phyloP scores from a whole-genome alignment of 1,284 basidiomycete genomes.

The Heterobasidion irregulare region DNA sequence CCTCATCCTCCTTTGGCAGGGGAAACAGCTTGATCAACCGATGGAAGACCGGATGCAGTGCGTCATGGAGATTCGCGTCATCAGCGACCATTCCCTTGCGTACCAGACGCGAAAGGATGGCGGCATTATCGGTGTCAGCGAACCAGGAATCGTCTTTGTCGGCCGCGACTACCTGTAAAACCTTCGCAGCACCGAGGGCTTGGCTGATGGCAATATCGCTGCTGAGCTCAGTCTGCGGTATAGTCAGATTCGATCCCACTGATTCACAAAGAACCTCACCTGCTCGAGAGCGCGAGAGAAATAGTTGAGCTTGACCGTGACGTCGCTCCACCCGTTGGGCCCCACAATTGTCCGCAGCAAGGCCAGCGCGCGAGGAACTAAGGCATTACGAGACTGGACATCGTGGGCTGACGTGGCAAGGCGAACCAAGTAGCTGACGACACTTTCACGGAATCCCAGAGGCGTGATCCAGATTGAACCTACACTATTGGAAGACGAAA shows the following conservation, averaged over 20 bases:
- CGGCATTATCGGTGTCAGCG: conserved; percentile 52
- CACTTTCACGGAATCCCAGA: conserved; percentile 75
- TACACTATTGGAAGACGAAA: conserved; percentile 11
- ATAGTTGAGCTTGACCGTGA: conserved; percentile 86
- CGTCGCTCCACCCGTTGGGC: conserved; percentile 86
- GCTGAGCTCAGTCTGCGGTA: conserved; percentile 62
- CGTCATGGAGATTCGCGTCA: conserved; percentile 70
- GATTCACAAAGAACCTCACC: conserved; percentile 33
- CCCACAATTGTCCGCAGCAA: conserved; percentile 81
- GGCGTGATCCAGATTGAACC: conserved; percentile 62
- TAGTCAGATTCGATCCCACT: conserved; percentile 3
- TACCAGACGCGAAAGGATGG: conserved; percentile 82
- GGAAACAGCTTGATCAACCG: conserved; percentile 82
- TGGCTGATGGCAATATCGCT: conserved; percentile 57
- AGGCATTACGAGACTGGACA: conserved; percentile 47
- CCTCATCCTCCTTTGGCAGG: conserved; percentile 73
- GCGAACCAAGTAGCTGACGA: conserved; percentile 91
- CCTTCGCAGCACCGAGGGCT: conserved; percentile 82
- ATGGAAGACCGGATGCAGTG: conserved; percentile 80
- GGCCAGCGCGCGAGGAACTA: conserved; percentile 72
- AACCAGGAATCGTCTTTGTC: conserved; percentile 85
- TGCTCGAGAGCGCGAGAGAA: conserved; percentile 80
- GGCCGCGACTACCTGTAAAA: conserved; percentile 80
- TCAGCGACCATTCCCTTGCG: conserved; percentile 83
- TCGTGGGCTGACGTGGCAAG: conserved; percentile 77